Evolutionary conservation across 176 grass and related monocot species (phyloP).

Genomic region (Zoysia japonica): DNA sequence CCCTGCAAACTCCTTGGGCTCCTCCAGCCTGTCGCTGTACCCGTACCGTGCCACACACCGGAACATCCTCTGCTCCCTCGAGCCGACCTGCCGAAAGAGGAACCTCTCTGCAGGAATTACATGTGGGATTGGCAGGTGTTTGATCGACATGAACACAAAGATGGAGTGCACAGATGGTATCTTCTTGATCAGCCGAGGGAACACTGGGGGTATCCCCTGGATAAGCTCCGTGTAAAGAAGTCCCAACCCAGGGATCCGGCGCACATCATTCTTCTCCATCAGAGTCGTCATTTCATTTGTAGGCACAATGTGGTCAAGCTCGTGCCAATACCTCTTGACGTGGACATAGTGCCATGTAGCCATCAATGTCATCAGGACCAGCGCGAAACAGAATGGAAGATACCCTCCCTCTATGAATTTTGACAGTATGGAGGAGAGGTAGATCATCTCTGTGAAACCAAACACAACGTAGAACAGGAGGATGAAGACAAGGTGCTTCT

Average conservation of each 20-base stretch:
- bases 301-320: conserved; percentile 51
- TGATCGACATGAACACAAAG: conserved; percentile 78
- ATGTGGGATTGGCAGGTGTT: conserved; percentile 62
- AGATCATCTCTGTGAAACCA: conserved; percentile 49
- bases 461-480: conserved; percentile 61
- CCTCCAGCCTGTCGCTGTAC: conserved; percentile 54
- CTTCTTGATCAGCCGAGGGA: conserved; percentile 61
- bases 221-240: conserved; percentile 75
- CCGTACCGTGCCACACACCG: conserved; percentile 76
- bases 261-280: conserved; percentile 45
- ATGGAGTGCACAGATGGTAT: conserved; percentile 75
- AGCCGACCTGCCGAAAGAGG: conserved; percentile 61
- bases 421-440: conserved; percentile 65
- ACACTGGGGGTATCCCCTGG: conserved; percentile 73
- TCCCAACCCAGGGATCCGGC: conserved; percentile 53
- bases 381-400: conserved; percentile 56
- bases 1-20: conserved; percentile 47
- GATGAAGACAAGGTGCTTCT: conserved; percentile 53
- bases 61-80: conserved; percentile 61
- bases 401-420: conserved; percentile 74
- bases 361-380: conserved; percentile 66
- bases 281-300: conserved; percentile 21
- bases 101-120: conserved; percentile 58
- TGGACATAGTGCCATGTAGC: conserved; percentile 65
- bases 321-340: conserved; percentile 52